phyloP scores from a whole-genome alignment of 2,329 filamentous ascomycete species.

The Fusarium floridanum region DNA sequence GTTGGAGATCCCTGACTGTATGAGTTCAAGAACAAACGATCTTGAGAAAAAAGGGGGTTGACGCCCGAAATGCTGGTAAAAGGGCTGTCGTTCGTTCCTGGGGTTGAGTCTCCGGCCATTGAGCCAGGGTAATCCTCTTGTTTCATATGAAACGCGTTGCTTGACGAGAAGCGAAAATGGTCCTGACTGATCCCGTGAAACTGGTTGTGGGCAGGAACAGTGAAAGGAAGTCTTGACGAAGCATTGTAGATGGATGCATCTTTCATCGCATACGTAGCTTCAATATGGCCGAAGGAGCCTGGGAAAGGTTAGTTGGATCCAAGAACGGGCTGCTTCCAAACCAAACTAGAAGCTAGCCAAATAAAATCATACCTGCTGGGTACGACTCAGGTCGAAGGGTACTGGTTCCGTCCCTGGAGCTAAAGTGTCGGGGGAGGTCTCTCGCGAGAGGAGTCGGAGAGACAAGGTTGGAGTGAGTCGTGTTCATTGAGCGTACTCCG shows the following conservation, averaged over 20 bases:
- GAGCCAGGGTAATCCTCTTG: constrained; percentile 45
- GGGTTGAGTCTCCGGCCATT: constrained; percentile 34
- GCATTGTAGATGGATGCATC: constrained; percentile 50
- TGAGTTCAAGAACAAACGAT: constrained; percentile 47
- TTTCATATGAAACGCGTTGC: constrained; percentile 45
- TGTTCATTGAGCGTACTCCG: constrained; percentile 53
- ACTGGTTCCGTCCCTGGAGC: constrained; percentile 40
- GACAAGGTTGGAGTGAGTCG: constrained; percentile 55
- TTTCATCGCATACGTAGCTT: constrained; percentile 47
- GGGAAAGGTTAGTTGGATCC: constrained; percentile 22
- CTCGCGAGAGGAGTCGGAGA: constrained; percentile 52
- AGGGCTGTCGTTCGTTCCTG: constrained; percentile 37
- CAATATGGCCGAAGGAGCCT: constrained; percentile 46
- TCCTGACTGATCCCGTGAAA: constrained; percentile 45
- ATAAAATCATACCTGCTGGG: constrained; percentile 26
- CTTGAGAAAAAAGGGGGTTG: constrained; percentile 52
- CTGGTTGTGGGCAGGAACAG: constrained; percentile 33
- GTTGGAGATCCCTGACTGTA: constrained; percentile 41
- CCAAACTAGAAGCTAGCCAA: background rate
- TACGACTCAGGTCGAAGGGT: constrained; percentile 34
- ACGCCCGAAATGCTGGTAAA: constrained; percentile 48
- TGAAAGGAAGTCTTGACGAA: constrained; percentile 48
- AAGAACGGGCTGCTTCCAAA: background rate
- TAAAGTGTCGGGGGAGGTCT: constrained; percentile 45
- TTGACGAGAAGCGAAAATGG: constrained; percentile 43